Conservation (phyloP, 768 basidiomycete genomes). For the Termitomyces sp. region DNA sequence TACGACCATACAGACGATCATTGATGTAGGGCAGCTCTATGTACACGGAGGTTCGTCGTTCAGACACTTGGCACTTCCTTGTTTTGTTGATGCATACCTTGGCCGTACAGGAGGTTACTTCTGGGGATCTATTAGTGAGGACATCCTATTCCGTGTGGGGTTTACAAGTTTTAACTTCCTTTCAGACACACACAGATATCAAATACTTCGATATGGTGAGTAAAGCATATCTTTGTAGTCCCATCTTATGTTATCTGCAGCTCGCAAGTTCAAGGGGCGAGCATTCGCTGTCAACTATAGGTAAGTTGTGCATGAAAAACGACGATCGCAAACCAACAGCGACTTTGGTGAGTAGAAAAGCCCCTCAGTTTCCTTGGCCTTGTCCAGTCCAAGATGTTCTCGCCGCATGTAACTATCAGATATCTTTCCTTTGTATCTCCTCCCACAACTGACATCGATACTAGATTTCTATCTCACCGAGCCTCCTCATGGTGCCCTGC, state of each 20-base stretch:
- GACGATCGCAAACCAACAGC: neutral
- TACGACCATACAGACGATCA: neutral
- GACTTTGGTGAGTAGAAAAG: constrained; percentile 42
- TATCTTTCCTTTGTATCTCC: constrained; percentile 19
- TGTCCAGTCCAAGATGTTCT: constrained; percentile 73
- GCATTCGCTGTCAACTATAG: neutral
- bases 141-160: too few species aligned
- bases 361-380: constrained; percentile 85
- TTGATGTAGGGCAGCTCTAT: neutral
- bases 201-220: neutral
- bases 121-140: neutral
- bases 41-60: neutral
- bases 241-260: neutral
- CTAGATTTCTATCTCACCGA: neutral
- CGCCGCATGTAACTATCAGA: constrained; percentile 55
- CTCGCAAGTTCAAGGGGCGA: neutral
- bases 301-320: neutral
- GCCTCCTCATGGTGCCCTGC: neutral
- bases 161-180: neutral
- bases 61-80: neutral
- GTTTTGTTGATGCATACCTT: neutral
- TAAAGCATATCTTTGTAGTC: neutral
- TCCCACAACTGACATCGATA: neutral
- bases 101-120: neutral
- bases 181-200: neutral